Evolutionary conservation across 768 basidiomycete species (phyloP).

Genomic region (Amylocystis lapponica): DNA sequence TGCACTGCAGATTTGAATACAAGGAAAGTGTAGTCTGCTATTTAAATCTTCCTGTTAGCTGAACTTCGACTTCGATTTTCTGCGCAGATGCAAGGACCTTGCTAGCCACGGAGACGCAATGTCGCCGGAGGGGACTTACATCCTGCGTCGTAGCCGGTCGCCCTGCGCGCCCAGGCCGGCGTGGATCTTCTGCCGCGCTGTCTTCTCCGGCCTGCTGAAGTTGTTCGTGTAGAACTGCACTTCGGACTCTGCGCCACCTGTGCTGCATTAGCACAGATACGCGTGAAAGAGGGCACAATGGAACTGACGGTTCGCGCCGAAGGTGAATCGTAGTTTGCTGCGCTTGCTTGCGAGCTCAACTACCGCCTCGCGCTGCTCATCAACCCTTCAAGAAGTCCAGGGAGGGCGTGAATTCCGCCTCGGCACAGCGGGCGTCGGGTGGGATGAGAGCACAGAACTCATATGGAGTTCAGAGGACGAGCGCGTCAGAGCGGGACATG

Average conservation of each 20-base stretch:
- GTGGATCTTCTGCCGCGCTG: slow-evolving; percentile 67
- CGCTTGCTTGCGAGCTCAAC: slow-evolving; percentile 49
- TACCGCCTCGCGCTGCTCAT: slow-evolving; percentile 35
- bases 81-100: too few relatives aligned
- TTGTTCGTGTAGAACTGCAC: slow-evolving; percentile 73
- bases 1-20: too few relatives aligned
- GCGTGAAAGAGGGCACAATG: too few relatives aligned
- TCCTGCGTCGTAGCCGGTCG: slow-evolving; percentile 47
- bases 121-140: slow-evolving; percentile 42
- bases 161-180: slow-evolving; percentile 59
- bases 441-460: slow-evolving; percentile 53
- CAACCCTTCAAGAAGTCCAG: slow-evolving; percentile 42
- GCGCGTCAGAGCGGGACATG: too few relatives aligned
- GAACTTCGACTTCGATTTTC: too few relatives aligned
- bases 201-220: slow-evolving; percentile 39
- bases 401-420: slow-evolving; percentile 34
- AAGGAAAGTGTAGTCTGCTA: too few relatives aligned
- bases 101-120: too few relatives aligned
- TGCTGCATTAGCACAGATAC: background rate
- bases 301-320: slow-evolving; percentile 68
- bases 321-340: slow-evolving; percentile 54
- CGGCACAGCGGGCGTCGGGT: slow-evolving; percentile 28
- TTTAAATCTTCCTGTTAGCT: too few relatives aligned
- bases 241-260: slow-evolving; percentile 47
- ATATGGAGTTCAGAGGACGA: too few relatives aligned